Percentiles rank a stretch among this genome's conserved stretches.
phyloP scores from a whole-genome alignment of 2,329 filamentous ascomycete species.

The Exutisphaerella laricina region DNA sequence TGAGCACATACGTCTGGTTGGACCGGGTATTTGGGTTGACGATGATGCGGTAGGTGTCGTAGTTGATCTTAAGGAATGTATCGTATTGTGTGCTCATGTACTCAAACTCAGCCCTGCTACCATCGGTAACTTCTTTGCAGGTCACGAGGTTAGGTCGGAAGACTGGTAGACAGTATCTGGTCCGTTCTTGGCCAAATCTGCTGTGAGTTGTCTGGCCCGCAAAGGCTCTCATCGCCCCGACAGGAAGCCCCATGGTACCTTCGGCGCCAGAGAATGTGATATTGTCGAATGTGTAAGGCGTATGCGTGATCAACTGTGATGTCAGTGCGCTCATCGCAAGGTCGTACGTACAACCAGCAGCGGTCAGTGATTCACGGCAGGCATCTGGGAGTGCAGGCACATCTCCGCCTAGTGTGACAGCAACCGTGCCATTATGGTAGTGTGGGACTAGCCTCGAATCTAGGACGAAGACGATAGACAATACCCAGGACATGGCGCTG shows the following conservation, averaged over 20 bases:
- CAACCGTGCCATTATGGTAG: neutral
- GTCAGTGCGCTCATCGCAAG: slow-evolving; percentile 6
- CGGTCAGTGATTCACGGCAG: slow-evolving; percentile 3
- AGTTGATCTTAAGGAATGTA: neutral
- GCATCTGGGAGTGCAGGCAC: slow-evolving; percentile 2
- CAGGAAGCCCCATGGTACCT: slow-evolving; percentile 2
- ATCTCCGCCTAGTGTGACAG: neutral
- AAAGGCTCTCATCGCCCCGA: slow-evolving; percentile 1
- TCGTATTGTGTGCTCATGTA: slow-evolving; percentile 5
- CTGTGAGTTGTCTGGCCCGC: neutral
- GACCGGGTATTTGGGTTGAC: slow-evolving; percentile 4
- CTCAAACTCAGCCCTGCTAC: slow-evolving; percentile 3
- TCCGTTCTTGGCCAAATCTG: neutral
- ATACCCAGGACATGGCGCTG: slow-evolving; percentile 8
- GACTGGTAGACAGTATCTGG: slow-evolving; percentile 1
- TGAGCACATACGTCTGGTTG: slow-evolving; percentile 8
- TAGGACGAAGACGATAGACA: slow-evolving; percentile 6
- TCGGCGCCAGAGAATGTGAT: slow-evolving; percentile 6
- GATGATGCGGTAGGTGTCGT: slow-evolving; percentile 6
- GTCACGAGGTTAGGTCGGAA: slow-evolving; percentile 3
- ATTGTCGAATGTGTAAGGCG: slow-evolving; percentile 5
- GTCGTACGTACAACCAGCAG: slow-evolving; percentile 5
- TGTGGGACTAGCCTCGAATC: slow-evolving; percentile 4
- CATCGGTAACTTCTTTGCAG: neutral
- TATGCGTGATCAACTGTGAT: slow-evolving; percentile 7